Evolutionary conservation across 495 filamentous ascomycete genomes (phyloP), one percentile per base, ranked within the genome.

Genomic region (Podospora bellae-mahoneyi): DNA sequence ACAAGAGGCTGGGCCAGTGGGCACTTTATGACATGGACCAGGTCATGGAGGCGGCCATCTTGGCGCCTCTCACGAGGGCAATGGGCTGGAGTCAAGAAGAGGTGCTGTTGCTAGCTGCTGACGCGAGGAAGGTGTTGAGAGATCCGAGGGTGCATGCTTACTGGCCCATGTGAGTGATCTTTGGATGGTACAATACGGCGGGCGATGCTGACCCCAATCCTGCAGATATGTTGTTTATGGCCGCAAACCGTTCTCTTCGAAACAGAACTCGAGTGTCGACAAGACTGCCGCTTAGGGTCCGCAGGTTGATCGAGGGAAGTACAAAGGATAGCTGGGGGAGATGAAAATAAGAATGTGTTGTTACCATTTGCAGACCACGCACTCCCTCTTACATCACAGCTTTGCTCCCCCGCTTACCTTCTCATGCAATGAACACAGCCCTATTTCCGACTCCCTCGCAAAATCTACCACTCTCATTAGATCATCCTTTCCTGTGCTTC

Each of bases 1-100:
- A 83, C 62, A 87, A 86, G 71, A 78, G 80, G 48, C 71, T 86
- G 28, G 85, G 85, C 15, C 72, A 30, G 64, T 84, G 78, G 71
- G 78, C 81, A 53, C 79, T 82, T 28, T 18, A 20, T 28, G 58
- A 65, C 55, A 30, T 58, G 27, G 28, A 39, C 15, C 28, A 7
- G n/a, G 60, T 20, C 26, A 16, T 48, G 3, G 66, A 55, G 23
- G 0, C 44, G 5, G 30, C 32, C 7, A 23, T 60, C 18, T 27
- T 67, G 18, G 66, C 65, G n/a, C 64, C 44, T 15, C 2, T 27
- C 1, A 65, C 64, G 53, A 28, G 64, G 2, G 55, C 44, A 1
- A 18, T 58, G 28, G 64, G 64, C 20, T 65, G 64, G 64, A 26
- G 28, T 9, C 28, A 9, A 0, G 54, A 65, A 30, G 64, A 65